Conservation (phyloP, 768 basidiomycete genomes). For the Pisolithus microcarpus region DNA sequence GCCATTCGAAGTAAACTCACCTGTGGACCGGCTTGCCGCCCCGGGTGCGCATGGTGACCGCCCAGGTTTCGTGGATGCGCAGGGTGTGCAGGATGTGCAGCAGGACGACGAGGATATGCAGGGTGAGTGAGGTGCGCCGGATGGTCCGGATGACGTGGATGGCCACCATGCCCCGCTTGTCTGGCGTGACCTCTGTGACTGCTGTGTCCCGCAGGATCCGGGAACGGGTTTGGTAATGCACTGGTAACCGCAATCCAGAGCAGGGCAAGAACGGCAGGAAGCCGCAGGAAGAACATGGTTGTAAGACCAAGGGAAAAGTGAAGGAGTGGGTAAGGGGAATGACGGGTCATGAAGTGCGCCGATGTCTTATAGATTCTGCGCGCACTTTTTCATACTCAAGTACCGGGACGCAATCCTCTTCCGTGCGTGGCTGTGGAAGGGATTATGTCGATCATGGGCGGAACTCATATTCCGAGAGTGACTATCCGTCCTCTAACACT, state of each 20-base stretch:
- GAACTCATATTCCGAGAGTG: neutral
- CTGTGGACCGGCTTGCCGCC: too few species aligned
- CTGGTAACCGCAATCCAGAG: neutral
- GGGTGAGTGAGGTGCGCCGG: neutral
- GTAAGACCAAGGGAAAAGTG: neutral
- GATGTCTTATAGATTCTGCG: neutral
- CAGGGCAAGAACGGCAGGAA: neutral
- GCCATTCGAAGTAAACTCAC: too few species aligned
- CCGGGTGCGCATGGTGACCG: too few species aligned
- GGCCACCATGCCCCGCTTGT: neutral
- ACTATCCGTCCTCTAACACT: too few species aligned
- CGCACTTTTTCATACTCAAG: neutral
- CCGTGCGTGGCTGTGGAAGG: neutral
- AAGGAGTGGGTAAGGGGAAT: neutral
- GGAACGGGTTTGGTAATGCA: constrained; percentile 1
- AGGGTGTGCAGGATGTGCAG: neutral
- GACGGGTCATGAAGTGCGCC: neutral
- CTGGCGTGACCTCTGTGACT: neutral
- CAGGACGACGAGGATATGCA: neutral
- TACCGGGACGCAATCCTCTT: constrained; percentile 1
- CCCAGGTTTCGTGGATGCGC: too few species aligned
- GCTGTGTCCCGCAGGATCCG: neutral
- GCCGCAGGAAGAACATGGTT: constrained; percentile 1
- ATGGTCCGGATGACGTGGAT: neutral
- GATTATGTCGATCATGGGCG: neutral